Evolutionary conservation across 2,329 filamentous ascomycete species (phyloP), one percentile per base, ranked within the genome.

Genomic region (Cytospora mali): DNA sequence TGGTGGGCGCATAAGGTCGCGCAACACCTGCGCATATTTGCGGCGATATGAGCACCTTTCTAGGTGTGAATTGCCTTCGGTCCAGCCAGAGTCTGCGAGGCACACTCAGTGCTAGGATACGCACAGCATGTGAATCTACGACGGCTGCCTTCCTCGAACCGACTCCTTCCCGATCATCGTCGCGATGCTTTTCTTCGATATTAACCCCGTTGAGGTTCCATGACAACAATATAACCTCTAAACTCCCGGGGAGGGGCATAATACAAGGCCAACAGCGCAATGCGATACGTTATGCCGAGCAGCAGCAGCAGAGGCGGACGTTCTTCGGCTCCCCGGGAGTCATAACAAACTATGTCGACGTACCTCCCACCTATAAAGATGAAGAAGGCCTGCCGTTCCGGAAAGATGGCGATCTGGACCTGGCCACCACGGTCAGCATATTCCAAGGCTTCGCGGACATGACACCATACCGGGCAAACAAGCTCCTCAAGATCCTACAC

Each of bases 331-430:
- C 39, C 4, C 62, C 35, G 23, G 66, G 70, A 25, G 69, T 81
- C 56, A 75, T 85, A 63, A 81, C 76, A n/a, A 73, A 81, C 66
- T 89, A 87, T 70, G 78, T 82, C 62, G 77, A 86, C 56, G 73
- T 89, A n/a, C 86, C 86, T 0, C 75, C 75, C 25, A 76, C 79
- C 61, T 89, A 88, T 70, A 75, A 77, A 52, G 85, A 88, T 70
- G 76, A 78, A 53, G 67, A 71, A 1, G 87, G 87, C 1, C 77
- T 89, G 6, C 72, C 76, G 0, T 89, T 88, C 66, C 73, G 80
- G 52, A 73, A 71, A 6, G 72, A 75, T 4, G 58, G 29, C 48
- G 81, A 84, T n/a, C 74, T 89, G 23, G 57, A 65, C n/a, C n/a
- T 42, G 31, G 13, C 48, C 3, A 76, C 76, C 2, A 73, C 79